These are phyloP conservation scores for Pythium grandisporangium DNA, from an alignment of 352 stramenopile species.

Conservation along the genomic window DNA sequence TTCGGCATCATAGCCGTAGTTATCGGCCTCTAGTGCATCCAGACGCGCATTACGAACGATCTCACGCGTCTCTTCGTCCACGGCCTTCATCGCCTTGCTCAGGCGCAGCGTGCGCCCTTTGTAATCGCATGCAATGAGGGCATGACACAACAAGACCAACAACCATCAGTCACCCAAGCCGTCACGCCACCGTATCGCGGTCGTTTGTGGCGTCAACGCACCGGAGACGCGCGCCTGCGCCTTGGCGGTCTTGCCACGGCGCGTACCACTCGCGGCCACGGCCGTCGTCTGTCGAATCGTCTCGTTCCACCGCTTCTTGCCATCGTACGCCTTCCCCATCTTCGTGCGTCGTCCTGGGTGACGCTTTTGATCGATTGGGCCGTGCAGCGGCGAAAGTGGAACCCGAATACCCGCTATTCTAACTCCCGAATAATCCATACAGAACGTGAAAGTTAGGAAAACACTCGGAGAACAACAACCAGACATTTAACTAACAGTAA, in stretches of 20 bases:
- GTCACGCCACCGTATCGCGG: too few relatives aligned
- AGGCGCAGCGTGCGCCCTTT: constrained; percentile 62
- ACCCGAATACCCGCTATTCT: too few relatives aligned
- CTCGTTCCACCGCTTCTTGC: constrained; percentile 82
- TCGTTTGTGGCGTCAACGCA: constrained; percentile 11
- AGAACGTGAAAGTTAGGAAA: too few relatives aligned
- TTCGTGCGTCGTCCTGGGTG: too few relatives aligned
- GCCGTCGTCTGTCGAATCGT: constrained; percentile 50
- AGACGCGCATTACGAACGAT: constrained; percentile 80
- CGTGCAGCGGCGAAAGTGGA: too few relatives aligned
- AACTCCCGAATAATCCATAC: too few relatives aligned
- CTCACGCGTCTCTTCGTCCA: constrained; percentile 75
- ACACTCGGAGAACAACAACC: too few relatives aligned
- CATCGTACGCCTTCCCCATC: constrained; percentile 74
- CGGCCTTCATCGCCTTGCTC: constrained; percentile 73
- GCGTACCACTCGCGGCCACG: background rate
- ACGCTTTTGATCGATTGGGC: too few relatives aligned
- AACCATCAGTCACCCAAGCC: too few relatives aligned
- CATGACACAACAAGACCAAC: too few relatives aligned
- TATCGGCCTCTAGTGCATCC: constrained; percentile 85
- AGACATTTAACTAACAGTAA: too few relatives aligned
- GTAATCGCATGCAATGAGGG: too few relatives aligned
- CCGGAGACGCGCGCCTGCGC: constrained; percentile 61
- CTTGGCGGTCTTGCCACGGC: constrained; percentile 9
- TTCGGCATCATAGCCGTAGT: constrained; percentile 65